phyloP scores from a whole-genome alignment of 78 protist species.

The Dictyostelium purpureum region DNA sequence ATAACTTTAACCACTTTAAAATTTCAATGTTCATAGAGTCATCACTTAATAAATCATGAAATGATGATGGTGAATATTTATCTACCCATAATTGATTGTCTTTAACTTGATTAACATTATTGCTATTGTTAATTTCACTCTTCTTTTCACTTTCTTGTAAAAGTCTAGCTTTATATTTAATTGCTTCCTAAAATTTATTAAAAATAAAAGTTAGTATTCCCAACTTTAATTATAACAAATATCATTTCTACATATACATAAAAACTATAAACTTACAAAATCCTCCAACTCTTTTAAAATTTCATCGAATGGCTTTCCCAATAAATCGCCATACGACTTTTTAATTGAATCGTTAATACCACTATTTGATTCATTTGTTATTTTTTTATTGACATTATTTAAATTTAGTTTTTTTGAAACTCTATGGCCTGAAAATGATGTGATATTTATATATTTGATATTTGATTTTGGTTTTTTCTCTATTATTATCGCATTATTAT shows the following conservation, averaged over 20 bases:
- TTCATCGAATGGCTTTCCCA: background rate
- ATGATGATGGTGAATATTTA: conserved; percentile 64
- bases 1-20: conserved; percentile 35
- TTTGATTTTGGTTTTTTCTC: background rate
- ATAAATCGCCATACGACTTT: background rate
- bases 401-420: background rate
- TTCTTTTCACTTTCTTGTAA: no score
- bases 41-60: conserved; percentile 63
- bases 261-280: background rate
- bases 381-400: background rate
- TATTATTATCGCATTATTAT: background rate
- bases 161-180: no score
- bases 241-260: background rate
- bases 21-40: conserved; percentile 57
- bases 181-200: no score
- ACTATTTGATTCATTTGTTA: background rate
- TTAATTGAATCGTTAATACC: no score
- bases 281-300: background rate
- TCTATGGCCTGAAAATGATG: background rate
- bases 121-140: no score
- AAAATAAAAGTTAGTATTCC: background rate
- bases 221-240: background rate
- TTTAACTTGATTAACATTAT: no score
- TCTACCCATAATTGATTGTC: conserved; percentile 75
- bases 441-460: background rate